Evolutionary conservation across 139 green algal genomes (phyloP), one percentile per base, ranked within the genome.

Genomic region (Nannochloris sp.): DNA sequence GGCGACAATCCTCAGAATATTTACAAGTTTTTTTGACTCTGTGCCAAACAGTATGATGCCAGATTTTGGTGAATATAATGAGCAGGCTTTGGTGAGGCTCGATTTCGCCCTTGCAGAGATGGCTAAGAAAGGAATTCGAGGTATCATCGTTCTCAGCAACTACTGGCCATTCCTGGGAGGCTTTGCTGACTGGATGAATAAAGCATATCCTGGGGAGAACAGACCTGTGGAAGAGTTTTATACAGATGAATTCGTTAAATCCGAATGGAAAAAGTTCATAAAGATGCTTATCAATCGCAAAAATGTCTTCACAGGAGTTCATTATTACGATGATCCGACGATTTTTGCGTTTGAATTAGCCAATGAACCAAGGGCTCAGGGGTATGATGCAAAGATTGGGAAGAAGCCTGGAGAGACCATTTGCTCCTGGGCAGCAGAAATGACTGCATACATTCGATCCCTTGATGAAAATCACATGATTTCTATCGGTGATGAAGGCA

Each of bases 121-220:
- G 9, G 54, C 55, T 14, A 69, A 67, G 57, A 57, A 76, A 23
- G 65, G 57, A 18, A 57, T 87, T 9, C 58, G 60, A 11, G 43
- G 82, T 40, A 64, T 82, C 24, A 43, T 84, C 16, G 50, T 69
- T 16, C 54, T 85, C 6, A 71, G 56, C 60, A 84, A 87, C 69
- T 72, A 76, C 29, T 46, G 61, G 64, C 31, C 61, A 14, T 61
- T 73, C 15, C 31, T 61, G 18, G 73, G 73, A 53, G 73, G 68
- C 29, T 64, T 74, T 3, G 36, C 76, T 27, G 69, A 64, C 60
- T 76, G 71, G 31, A 57, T 62, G 7, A 37, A 74, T 6, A 18
- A 74, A 62, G 56, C 29, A 12, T 40, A 72, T 57, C 36, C 58
- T 29, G 46, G 46, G 25, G 46, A 25, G 2, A 64, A 64, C 19